Evolutionary conservation across 1,284 basidiomycete genomes (phyloP).

Genomic region (Pseudomicrostroma phylloplanum): DNA sequence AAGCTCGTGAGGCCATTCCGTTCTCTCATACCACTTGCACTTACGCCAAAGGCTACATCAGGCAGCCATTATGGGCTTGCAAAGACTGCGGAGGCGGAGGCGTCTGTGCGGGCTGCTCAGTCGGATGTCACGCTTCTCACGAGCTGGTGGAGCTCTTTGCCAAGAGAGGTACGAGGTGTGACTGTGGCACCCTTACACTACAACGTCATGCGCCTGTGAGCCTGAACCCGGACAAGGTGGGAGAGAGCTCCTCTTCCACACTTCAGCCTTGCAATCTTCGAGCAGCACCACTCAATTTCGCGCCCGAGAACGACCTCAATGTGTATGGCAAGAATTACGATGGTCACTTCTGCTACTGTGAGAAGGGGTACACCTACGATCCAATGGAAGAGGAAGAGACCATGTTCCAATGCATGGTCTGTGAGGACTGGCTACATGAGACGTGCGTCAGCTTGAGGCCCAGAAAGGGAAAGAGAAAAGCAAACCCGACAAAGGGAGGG

Average conservation of each 20-base stretch:
- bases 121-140: constrained; percentile 51
- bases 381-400: constrained; percentile 51
- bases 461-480: neutral
- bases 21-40: constrained; percentile 50
- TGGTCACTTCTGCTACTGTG: constrained; percentile 52
- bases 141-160: constrained; percentile 50
- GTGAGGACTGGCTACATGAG: constrained; percentile 53
- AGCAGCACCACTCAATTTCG: neutral
- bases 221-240: neutral
- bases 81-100: constrained; percentile 41
- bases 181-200: constrained; percentile 39
- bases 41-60: constrained; percentile 45
- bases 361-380: constrained; percentile 49
- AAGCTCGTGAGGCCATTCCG: constrained; percentile 51
- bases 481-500: neutral
- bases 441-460: constrained; percentile 39
- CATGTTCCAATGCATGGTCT: constrained; percentile 52
- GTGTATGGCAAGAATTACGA: constrained; percentile 50
- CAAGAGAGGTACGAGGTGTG: constrained; percentile 47
- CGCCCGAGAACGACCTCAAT: constrained; percentile 38
- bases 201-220: neutral
- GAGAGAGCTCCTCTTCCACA: neutral
- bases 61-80: constrained; percentile 51
- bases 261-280: constrained; percentile 13
- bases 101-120: constrained; percentile 52